Conservation (phyloP, 257 asterid genomes). For the Henckelia pumila region DNA sequence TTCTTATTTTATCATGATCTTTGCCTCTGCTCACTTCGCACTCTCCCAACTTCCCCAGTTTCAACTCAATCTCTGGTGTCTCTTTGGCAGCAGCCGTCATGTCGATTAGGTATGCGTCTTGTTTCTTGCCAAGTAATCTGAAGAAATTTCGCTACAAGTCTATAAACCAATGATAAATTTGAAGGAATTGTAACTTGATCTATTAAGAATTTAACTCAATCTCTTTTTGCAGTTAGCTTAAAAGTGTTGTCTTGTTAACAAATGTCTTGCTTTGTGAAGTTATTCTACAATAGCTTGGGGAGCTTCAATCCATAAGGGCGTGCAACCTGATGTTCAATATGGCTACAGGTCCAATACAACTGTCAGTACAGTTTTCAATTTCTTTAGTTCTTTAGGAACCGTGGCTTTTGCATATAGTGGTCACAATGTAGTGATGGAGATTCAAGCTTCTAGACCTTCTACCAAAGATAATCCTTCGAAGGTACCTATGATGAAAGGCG, state of each 20-base stretch:
- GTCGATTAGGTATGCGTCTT: conserved; percentile 28
- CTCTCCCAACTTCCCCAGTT: conserved; percentile 39
- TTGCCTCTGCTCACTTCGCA: conserved; percentile 34
- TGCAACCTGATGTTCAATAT: conserved; percentile 17
- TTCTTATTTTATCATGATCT: conserved; percentile 31
- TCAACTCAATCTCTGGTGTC: conserved; percentile 37
- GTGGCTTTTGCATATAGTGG: conserved; percentile 21
- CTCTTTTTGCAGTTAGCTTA: neutral
- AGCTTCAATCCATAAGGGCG: conserved; percentile 24
- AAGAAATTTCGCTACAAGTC: neutral
- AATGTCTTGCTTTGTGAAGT: conserved; percentile 3
- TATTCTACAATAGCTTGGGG: conserved; percentile 27
- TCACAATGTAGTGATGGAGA: conserved; percentile 26
- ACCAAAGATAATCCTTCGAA: conserved; percentile 23
- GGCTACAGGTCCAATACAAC: conserved; percentile 7
- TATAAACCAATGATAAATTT: neutral
- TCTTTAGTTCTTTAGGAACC: conserved; percentile 19
- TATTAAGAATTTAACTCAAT: neutral
- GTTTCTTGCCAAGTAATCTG: neutral
- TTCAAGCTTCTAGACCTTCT: conserved; percentile 28
- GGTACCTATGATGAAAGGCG: conserved; percentile 25
- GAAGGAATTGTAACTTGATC: too few species aligned
- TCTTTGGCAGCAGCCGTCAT: conserved; percentile 38
- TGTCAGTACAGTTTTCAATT: neutral
- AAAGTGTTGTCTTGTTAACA: neutral